Conservation (phyloP, 371 early-diverging fungal species). For the Smittium culicis region DNA sequence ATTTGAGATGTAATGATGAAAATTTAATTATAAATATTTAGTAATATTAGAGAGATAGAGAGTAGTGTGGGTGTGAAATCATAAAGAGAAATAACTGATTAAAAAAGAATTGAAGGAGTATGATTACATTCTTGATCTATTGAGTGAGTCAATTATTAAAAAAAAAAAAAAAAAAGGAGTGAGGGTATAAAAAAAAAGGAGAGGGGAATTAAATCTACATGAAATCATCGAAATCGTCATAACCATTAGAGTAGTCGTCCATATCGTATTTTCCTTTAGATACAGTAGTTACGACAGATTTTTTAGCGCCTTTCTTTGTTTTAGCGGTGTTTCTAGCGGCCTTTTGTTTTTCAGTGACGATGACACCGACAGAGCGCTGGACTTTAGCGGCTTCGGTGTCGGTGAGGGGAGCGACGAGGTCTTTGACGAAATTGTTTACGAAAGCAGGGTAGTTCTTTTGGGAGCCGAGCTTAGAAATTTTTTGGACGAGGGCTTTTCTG, state of each 20-base stretch:
- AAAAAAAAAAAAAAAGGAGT: no score
- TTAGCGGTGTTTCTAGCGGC: slow-evolving; percentile 53
- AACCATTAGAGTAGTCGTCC: slow-evolving; percentile 33
- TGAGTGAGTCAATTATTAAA: no score
- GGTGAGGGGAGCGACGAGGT: slow-evolving; percentile 57
- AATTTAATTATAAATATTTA: no score
- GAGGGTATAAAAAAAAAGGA: no score
- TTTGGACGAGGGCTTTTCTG: slow-evolving; percentile 46
- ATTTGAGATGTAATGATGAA: no score
- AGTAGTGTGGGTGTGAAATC: no score
- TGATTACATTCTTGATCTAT: no score
- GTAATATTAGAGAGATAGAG: no score
- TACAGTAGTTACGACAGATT: slow-evolving; percentile 36
- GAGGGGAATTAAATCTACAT: no score
- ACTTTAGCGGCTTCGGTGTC: slow-evolving; percentile 70
- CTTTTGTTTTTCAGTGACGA: slow-evolving; percentile 85
- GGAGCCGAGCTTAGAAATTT: slow-evolving; percentile 31
- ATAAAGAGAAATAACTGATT: no score
- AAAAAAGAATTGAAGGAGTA: no score
- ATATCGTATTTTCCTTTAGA: slow-evolving; percentile 28
- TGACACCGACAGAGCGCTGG: slow-evolving; percentile 53
- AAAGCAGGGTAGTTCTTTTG: slow-evolving; percentile 39
- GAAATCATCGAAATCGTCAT: slow-evolving; percentile 57
- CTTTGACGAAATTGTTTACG: slow-evolving; percentile 63
- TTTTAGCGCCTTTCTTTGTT: slow-evolving; percentile 46